Evolutionary conservation across 2,329 filamentous ascomycete genomes (phyloP), one percentile per base, ranked within the genome.

Genomic region (Xylariaceae sp.): DNA sequence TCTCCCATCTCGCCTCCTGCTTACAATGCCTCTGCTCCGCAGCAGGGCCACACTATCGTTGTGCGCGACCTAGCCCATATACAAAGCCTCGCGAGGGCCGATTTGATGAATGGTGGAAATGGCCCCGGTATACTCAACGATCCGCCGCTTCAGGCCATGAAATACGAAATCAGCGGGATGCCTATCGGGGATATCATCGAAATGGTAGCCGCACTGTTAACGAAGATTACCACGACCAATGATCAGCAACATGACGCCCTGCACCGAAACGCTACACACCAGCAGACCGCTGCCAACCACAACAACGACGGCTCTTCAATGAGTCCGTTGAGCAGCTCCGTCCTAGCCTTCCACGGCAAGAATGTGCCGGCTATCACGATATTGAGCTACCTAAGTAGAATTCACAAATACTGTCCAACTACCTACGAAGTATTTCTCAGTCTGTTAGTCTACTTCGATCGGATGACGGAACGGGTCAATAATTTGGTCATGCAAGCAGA

Each of bases 341-440:
- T 99, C 3, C 80, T 99, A 38, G 93, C 94, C 12, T 99, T 99
- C 63, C 94, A 99, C 66, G 94, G 94, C 60, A 97, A 97, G 74
- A 99, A 99, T 60, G 89, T 97, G 11, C 94, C 94, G 1, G 94
- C 89, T 66, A 99, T 99, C 64, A 96, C 92, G 17, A 97, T 99
- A 55, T 77, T 96, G 55, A 97, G 91, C 78, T 99, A 99, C 65
- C 76, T 99, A 48, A 93, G 87, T 63, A 86, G 94, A 54, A 97
- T 99, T 68, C 93, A 99, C 74, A 97, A 97, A 74, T 99, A 99
- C 73, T 99, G 94, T 66, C 94, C 94, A 0, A 97, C 94, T 6
- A 97, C 94, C 1, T 99, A 96, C 68, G 94, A 99, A 71, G 94
- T 99, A 0, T 99, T 99, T 67, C 75, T 99, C 54, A 97, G 92